Evolutionary conservation across 1,284 basidiomycete species (phyloP), one percentile per base, ranked within the genome.

Genomic region (Fomes fomentarius): DNA sequence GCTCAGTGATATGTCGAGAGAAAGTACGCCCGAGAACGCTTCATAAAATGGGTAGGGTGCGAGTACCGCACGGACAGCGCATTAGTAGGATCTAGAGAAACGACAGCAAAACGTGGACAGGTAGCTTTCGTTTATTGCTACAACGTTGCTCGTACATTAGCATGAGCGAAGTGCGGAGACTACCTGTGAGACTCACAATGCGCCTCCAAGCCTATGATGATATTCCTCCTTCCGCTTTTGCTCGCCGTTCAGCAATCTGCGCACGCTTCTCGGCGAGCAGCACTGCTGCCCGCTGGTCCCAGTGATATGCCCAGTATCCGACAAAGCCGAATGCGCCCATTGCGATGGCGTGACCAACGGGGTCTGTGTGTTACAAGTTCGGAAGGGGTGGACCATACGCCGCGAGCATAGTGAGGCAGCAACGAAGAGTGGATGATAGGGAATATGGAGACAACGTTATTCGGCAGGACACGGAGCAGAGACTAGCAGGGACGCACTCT

Each of bases 301-400:
- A 87, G 46, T 73, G 72, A 66, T 87, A 80, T 24, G 80, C 84
- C 80, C 81, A 87, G 71, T 90, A 90, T 51, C 87, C 87, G 19
- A 68, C 76, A 65, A 76, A 82, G 11, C 87, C 87, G 67, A 90
- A 90, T 5, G 72, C 77, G 50, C 69, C 81, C 80, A 87, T 87
- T n/a, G 86, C 75, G 58, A 87, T 70, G 42, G 77, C 69, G 61
- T 90, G 87, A 31, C 82, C 87, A 38, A 76, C 79, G 6, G 82
- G 76, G 74, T 89, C 88, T 90, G 61, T 11, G 42, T 17, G 34
- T 37, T 4, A n/a, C 11, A 11, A 37, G 34, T 14, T 12, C 17
- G 11, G 31, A 33, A 2, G 5, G 31, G 31, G 31, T n/a, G 5
- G 31, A 33, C 15, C 10, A 33, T 33, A 33, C 19, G 37, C 9